Evolutionary conservation across 257 asterid species (phyloP), one percentile per base, ranked within the genome.

Genomic region (Petrea volubilis): DNA sequence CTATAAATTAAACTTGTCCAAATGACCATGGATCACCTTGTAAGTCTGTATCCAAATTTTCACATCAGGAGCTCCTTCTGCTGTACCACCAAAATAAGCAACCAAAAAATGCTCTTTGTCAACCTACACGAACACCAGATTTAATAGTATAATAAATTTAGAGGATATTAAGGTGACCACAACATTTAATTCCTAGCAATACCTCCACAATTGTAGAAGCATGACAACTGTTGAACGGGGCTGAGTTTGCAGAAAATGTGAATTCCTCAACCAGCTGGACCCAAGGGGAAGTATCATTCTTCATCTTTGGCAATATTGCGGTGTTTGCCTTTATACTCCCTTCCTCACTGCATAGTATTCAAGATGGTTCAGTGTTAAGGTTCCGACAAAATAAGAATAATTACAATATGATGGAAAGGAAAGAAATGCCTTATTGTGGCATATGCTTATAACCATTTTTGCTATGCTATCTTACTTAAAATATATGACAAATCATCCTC

Each of bases 141-240:
- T 56, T 11, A 64, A 43, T 25, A 28, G 62, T 43, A 47, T 61
- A 12, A 59, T 38, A n/a, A 20, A 18, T 28, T 41, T 20, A 15
- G 27, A 46, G 29, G 50, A 70, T 40, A 64, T 9, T 36, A 51
- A 65, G 74, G 36, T n/a, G 59, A 57, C n/a, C 60, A 46, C 8
- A 40, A 67, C 57, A 12, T 20, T 49, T n/a, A 36, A 28, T 51
- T 43, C 9, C 12, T 3, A 57, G 74, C 17, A 67, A 59, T 67
- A 94, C 99, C 97, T 94, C 97, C 3, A 91, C 96, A 64, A 94
- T 85, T 13, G 99, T 91, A 14, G 99, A 94, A 80, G 99, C 97
- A 72, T 94, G 99, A 60, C 97, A 91, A 77, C 86, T 94, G 53
- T 73, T 85, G 88, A 94, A 94, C 25, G 97, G 96, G 47, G 80